Conservation (phyloP, 2,329 filamentous ascomycete genomes). For the Ceratocystis cubensis region DNA sequence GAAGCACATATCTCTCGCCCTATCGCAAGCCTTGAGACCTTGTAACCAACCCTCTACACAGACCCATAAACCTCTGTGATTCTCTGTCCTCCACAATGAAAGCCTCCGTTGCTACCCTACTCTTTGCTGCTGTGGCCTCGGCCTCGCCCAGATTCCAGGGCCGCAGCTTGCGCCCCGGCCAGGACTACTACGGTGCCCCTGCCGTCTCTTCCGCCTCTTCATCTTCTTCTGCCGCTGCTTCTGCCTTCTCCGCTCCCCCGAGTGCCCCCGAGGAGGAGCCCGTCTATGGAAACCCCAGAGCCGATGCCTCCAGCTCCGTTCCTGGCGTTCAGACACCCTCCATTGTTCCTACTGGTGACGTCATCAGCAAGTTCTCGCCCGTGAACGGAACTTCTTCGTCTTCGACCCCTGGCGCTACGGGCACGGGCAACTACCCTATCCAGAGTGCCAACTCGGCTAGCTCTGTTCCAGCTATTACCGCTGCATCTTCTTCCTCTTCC, state of each 20-base stretch:
- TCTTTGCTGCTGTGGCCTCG: constrained; percentile 17
- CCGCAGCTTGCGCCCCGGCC: constrained; percentile 16
- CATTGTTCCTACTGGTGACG: not conserved
- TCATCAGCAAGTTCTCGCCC: constrained; percentile 2
- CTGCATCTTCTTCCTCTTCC: constrained; percentile 28
- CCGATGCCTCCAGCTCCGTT: constrained; percentile 1
- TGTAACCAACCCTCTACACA: not conserved
- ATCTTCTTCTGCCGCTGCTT: not conserved
- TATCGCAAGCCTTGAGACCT: constrained; percentile 14
- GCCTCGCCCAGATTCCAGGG: constrained; percentile 18
- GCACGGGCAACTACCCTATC: not conserved
- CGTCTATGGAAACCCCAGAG: not conserved
- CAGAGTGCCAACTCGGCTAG: not conserved
- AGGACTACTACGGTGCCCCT: not conserved
- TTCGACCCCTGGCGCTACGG: not conserved
- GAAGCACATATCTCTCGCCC: constrained; percentile 11
- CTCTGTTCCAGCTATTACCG: constrained; percentile 8
- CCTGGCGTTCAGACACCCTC: constrained; percentile 1
- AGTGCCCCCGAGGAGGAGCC: not conserved
- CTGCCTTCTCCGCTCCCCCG: not conserved
- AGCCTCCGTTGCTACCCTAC: constrained; percentile 19
- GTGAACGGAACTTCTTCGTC: constrained; percentile 3
- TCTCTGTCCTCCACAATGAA: constrained; percentile 17
- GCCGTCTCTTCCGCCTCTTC: not conserved
- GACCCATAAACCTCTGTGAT: not conserved